phyloP scores from a whole-genome alignment of 495 filamentous ascomycete species.

The Penicillium atrosanguineum region DNA sequence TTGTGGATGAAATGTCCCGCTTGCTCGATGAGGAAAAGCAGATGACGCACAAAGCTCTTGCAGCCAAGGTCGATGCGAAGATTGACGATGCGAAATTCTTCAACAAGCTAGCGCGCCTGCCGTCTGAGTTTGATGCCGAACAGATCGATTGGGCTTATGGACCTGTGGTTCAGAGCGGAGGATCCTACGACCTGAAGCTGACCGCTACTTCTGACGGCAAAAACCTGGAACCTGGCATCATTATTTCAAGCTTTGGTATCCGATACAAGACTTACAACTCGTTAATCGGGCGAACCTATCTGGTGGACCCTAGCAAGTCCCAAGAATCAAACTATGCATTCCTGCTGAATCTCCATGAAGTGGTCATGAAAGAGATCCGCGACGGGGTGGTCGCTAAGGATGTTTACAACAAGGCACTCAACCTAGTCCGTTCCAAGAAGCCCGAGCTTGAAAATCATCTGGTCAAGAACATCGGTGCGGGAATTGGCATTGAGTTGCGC shows the following conservation, averaged over 20 bases:
- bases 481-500: conserved; percentile 87
- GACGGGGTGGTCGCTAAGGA: conserved; percentile 88
- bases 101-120: conserved; percentile 76
- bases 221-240: conserved; percentile 88
- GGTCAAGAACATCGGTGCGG: conserved; percentile 81
- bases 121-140: conserved; percentile 79
- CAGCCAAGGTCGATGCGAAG: conserved; percentile 81
- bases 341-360: conserved; percentile 79
- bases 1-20: conserved; percentile 95
- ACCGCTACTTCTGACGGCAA: conserved; percentile 71
- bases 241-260: conserved; percentile 85
- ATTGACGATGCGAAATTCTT: conserved; percentile 93
- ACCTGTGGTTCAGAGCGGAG: conserved; percentile 93
- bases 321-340: conserved; percentile 94
- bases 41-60: conserved; percentile 81
- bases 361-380: conserved; percentile 82
- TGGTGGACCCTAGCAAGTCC: conserved; percentile 93
- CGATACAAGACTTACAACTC: conserved; percentile 94
- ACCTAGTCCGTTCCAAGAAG: conserved; percentile 76
- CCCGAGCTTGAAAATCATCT: conserved; percentile 94
- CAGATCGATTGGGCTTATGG: conserved; percentile 93
- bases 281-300: conserved; percentile 84
- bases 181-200: conserved; percentile 86
- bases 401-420: conserved; percentile 83
- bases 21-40: conserved; percentile 95